Base-by-base conservation (phyloP, 1,284 basidiomycete species). In the Ceratorhiza oryzae-sativae region DNA sequence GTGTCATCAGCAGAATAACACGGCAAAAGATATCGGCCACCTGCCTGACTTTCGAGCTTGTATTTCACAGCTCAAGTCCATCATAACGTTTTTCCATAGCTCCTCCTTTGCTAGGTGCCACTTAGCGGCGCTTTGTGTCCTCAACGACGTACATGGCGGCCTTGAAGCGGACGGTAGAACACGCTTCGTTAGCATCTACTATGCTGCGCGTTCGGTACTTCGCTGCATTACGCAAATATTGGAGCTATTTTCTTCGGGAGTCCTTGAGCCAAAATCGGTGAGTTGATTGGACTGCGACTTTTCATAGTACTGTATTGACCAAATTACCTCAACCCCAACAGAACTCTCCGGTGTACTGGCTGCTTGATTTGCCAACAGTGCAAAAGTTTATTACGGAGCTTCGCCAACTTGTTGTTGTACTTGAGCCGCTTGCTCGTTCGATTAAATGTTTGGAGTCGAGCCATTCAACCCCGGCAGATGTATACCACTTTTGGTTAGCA, bases 81-180 rank as follows among this genome's bases (percentile, higher is more conserved):
- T 74, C 5, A 72, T 79, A 53, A 77, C 73, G 39, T 76, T 71
- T 59, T 79, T 79, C 63, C 75, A 77, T 36, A 76, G 75, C n/a
- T 80, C 78, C 8, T 78, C 80, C 45, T 51, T 73, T 34, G 78
- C 75, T 1, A 76, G 32, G 30, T 56, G 72, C 0, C 73, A 76
- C n/a, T 75, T 80, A 32, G 72, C 76, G 23, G 23, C 55, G 1
- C 75, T 76, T 1, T 72, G 75, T 6, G 49, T 73, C 1, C 34
- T 71, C 12, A 25, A 68, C 1, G 48, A 56, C 0, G 75, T 79
- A 49, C 48, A 51, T 2, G 76, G 76, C 6, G 80, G 80, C 0
- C 76, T 81, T 2, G 77, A 77, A 34, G 34, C 76, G 6, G 77
- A 79, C 58, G 78, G 79, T 36, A 79, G 79, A 63, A 80, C 79